Evolutionary conservation across 2,329 filamentous ascomycete species (phyloP).

Genomic region (Periconia sp.): DNA sequence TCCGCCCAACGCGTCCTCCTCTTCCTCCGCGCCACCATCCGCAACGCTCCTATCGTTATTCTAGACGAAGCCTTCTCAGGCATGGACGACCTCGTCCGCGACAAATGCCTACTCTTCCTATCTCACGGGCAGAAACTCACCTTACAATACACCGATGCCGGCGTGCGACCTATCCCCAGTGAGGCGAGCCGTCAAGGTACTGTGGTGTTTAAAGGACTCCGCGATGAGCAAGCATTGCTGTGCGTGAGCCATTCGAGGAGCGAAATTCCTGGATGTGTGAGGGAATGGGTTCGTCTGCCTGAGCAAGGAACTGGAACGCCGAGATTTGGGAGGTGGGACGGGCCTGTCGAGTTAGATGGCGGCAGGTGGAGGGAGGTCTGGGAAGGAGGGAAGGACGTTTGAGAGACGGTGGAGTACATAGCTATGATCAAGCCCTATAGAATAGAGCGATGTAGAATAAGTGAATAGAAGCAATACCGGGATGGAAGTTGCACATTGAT

Average conservation of each 20-base stretch:
- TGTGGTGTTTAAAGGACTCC: conserved; percentile 63
- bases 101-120: conserved; percentile 84
- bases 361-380: conserved; percentile 64
- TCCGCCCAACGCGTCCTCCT: conserved; percentile 82
- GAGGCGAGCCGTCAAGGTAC: conserved; percentile 41
- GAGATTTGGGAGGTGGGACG: conserved; percentile 65
- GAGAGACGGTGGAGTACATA: no score
- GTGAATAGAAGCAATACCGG: background rate
- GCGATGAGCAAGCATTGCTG: conserved; percentile 75
- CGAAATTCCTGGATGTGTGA: conserved; percentile 81
- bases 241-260: conserved; percentile 89
- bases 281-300: conserved; percentile 85
- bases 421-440: background rate
- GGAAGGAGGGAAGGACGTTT: conserved; percentile 13
- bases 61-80: conserved; percentile 56
- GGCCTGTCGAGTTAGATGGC: conserved; percentile 60
- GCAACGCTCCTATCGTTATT: conserved; percentile 51
- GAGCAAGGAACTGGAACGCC: conserved; percentile 69
- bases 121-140: conserved; percentile 48
- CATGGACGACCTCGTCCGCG: conserved; percentile 63
- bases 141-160: conserved; percentile 36
- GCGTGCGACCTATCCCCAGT: conserved; percentile 45
- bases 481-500: no score
- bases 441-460: background rate
- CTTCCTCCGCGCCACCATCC: conserved; percentile 63